phyloP scores from a whole-genome alignment of 179 eudicot genomes.

The Carnegiea gigantea region DNA sequence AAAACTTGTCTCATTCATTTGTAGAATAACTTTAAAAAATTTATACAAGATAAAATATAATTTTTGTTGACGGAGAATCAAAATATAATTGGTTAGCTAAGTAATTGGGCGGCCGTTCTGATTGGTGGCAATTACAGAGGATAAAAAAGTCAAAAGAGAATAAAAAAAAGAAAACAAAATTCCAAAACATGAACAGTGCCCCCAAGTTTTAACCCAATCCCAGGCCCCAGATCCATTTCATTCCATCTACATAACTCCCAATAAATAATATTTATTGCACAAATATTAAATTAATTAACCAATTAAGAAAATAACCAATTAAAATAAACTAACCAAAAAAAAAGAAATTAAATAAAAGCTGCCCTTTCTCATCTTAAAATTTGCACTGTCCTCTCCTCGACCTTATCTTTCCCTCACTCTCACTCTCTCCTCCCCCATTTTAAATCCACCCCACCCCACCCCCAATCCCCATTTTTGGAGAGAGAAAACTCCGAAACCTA shows the following conservation, averaged over 20 bases:
- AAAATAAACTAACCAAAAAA: not conserved
- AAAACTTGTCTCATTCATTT: too few relatives aligned
- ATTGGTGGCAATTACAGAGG: not conserved
- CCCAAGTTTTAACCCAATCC: not conserved
- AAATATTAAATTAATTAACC: not conserved
- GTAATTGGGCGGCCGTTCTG: not conserved
- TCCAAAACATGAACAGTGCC: not conserved
- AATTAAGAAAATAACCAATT: not conserved
- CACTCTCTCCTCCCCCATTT: slow-evolving; percentile 4
- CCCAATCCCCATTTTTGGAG: not conserved
- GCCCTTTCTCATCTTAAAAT: slow-evolving; percentile 21
- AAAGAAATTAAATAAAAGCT: not conserved
- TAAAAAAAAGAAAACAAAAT: not conserved
- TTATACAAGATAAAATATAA: too few relatives aligned
- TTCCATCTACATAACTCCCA: not conserved
- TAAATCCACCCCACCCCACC: not conserved
- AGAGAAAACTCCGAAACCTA: not conserved
- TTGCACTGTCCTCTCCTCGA: slow-evolving; percentile 17
- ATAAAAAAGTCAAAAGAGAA: not conserved
- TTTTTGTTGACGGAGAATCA: not conserved
- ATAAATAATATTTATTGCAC: not conserved
- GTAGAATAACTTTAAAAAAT: not conserved
- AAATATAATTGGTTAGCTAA: not conserved
- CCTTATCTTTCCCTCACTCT: slow-evolving; percentile 13
- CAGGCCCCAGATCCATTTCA: not conserved